Conservation (phyloP, 1,284 basidiomycete species). For the Grifola frondosa region DNA sequence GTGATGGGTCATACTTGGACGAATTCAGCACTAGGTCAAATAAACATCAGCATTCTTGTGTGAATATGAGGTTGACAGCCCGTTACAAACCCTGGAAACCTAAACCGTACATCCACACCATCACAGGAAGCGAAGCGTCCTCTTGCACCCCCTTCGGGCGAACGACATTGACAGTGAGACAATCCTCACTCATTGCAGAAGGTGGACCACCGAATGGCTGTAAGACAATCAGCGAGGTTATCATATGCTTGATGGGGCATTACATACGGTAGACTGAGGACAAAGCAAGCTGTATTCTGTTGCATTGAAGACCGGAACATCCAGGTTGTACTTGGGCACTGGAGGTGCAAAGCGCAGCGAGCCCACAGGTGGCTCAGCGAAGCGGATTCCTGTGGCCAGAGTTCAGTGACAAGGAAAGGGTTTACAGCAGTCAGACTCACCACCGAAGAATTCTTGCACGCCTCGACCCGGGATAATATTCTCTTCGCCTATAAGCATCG, state of each 20-base stretch:
- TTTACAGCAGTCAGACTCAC: slow-evolving; percentile 3
- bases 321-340: slow-evolving; percentile 7
- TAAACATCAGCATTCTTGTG: too few species aligned
- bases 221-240: too few species aligned
- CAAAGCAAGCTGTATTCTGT: slow-evolving; percentile 22
- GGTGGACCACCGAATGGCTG: too few species aligned
- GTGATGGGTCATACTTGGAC: too few species aligned
- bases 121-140: slow-evolving; percentile 36
- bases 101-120: slow-evolving; percentile 35
- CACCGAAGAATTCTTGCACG: slow-evolving; percentile 22
- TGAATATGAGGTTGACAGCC: too few species aligned
- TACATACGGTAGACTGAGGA: slow-evolving; percentile 14
- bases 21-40: too few species aligned
- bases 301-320: slow-evolving; percentile 17
- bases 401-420: too few species aligned
- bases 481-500: slow-evolving; percentile 9
- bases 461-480: too few species aligned
- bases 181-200: too few species aligned
- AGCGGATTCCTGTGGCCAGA: slow-evolving; percentile 27
- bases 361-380: slow-evolving; percentile 29
- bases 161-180: slow-evolving; percentile 47
- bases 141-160: slow-evolving; percentile 35
- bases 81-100: slow-evolving; percentile 19
- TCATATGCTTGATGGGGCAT: too few species aligned
- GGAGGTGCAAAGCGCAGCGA: slow-evolving; percentile 25